A percentile compares a stretch with the other conserved stretches of the same genome.
These are phyloP conservation scores for Vigna reflexopilosa DNA, from an alignment of 306 rosid species.

Conservation along the genomic window DNA sequence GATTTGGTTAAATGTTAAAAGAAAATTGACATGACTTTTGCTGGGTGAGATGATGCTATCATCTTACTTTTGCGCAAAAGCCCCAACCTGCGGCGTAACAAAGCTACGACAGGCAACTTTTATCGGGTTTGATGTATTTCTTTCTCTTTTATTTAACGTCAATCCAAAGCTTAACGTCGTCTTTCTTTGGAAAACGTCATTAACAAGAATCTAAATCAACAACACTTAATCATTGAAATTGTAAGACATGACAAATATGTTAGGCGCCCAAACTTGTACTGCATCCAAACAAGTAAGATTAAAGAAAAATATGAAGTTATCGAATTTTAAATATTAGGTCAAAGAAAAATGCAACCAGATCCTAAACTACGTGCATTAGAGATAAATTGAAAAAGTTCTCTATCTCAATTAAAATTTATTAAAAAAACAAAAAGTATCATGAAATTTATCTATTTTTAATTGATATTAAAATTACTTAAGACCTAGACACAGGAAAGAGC, in stretches of 20 bases:
- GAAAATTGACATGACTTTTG: background rate
- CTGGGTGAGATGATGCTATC: background rate
- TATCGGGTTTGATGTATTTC: background rate
- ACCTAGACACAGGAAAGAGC: no score
- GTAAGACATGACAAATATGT: background rate
- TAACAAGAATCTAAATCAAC: background rate
- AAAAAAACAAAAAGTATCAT: no score
- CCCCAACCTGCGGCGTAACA: constrained; percentile 30
- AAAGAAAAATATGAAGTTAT: background rate
- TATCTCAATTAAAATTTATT: no score
- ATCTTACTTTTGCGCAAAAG: constrained; percentile 12
- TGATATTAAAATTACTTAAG: no score
- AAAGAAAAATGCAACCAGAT: background rate
- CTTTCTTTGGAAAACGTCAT: background rate
- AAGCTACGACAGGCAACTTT: constrained; percentile 8
- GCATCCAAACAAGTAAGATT: background rate
- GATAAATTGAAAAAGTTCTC: no score
- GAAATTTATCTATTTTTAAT: no score
- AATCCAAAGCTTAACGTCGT: background rate
- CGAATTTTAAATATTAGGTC: background rate
- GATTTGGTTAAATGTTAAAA: no score
- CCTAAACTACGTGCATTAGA: background rate
- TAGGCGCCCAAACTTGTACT: background rate
- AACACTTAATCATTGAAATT: constrained; percentile 7
- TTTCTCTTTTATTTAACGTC: background rate